Base-by-base conservation (phyloP, 495 filamentous ascomycete genomes). In the Daldinia childiae region DNA sequence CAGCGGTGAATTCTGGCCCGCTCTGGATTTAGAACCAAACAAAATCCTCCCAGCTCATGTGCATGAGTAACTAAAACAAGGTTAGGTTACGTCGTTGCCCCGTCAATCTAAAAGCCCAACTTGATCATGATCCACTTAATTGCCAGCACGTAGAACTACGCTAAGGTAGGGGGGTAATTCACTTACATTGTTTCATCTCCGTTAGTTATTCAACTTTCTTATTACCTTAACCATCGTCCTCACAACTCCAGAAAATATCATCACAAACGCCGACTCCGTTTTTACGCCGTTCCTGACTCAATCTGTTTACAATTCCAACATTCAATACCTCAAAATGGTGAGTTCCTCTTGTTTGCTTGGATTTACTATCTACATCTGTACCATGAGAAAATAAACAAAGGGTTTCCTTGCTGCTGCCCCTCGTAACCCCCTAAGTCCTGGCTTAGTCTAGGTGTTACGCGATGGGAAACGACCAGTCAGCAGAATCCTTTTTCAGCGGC, bases 21-120 rank as follows among this genome's bases (percentile, higher is more conserved):
- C 43, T 48, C 17, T 24, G 8, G 56, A 64, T 72, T 67, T 27
- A 4, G 27, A 50, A 56, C 69, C 69, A 64, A 68, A 50, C 41
- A n/a, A 72, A 60, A 64, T 58, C 27, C 5, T 54, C 11, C 21
- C 24, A 27, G 34, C 30, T 38, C 30, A 59, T 30, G 43, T 56
- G 8, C 48, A 51, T 14, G 2, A 27, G 24, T 55, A 56, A 26
- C 15, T 30, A 56, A 30, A 32, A 32, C 26, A n/a, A 56, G 52
- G 27, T n/a, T 54, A 54, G 50, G 50, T 36, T 57, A 57, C 36
- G 57, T 64, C 63, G 77, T 78, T 79, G 77, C 78, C 77, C 74
- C 73, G 74, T 72, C 74, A 79, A 74, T 75, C 59, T 66, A 64
- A 74, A 74, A 56, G 72, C 32, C 71, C 74, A 69, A 78, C 48